Base-by-base conservation (phyloP, 192 early-diverging fungal species). In the Kickxella alabastrina region DNA sequence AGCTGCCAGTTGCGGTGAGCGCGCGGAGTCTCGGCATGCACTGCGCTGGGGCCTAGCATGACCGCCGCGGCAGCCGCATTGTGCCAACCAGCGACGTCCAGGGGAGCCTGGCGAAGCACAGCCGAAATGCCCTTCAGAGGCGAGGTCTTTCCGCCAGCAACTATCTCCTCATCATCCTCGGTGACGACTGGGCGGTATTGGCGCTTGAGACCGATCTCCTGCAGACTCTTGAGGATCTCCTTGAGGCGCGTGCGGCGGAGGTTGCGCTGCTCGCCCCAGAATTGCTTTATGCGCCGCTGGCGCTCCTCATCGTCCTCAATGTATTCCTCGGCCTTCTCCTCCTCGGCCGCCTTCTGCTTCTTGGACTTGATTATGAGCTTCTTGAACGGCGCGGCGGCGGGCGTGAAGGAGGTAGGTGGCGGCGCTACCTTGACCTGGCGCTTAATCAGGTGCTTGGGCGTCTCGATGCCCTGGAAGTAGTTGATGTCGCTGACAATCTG, bases 221-320 rank as follows among this genome's bases (percentile, higher is more conserved):
- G 61, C 61, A 76, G 23, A 1, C 36, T 66, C 38, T 49, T 49
- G 21, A 76, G 60, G 19, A 76, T 76, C 40, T 76, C 73, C 57
- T 65, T 69, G 13, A 76, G 53, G 0, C 65, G 57, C 57, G 65
- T 65, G 43, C 67, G 73, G 0, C 67, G 65, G 32, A 69, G 53
- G 42, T 76, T 68, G 50, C 67, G 65, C 66, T 76, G 73, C 43
- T 76, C 65, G 57, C 65, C 73, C 73, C 73, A 76, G 66, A 76
- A 76, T 49, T 48, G 60, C 49, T 44, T 31, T 6, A 65, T 50
- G 13, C 29, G 37, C 18, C 50, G 43, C 57, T 76, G 73, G 4
- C 65, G 53, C 62, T 76, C 73, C 36, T 76, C 66, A 21, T 68
- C 73, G 17, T 76, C 73, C 24, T 65, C 63, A 10, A 66, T 40